Conservation (phyloP, 164 flowering plant genomes). For the Echeveria elegans region DNA sequence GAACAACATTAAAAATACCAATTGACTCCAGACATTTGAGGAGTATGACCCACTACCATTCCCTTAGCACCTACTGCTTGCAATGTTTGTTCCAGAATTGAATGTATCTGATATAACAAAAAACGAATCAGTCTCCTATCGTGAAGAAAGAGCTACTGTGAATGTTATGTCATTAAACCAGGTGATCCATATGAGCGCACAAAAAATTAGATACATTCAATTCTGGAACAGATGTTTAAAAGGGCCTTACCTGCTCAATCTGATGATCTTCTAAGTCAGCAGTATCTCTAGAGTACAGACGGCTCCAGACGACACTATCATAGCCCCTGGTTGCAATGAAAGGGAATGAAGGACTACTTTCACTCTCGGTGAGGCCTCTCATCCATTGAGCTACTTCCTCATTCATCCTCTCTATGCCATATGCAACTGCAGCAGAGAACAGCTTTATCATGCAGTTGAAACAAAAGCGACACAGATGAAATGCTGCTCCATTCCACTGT, state of each 20-base stretch:
- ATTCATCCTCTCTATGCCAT: slow-evolving; percentile 88
- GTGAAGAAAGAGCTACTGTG: background rate
- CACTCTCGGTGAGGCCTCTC: slow-evolving; percentile 43
- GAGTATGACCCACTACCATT: slow-evolving; percentile 98
- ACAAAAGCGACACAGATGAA: background rate
- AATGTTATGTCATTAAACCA: background rate
- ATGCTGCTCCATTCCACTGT: background rate
- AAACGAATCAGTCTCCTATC: background rate
- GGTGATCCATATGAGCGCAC: background rate
- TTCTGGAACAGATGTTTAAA: background rate
- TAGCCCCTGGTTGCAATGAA: slow-evolving; percentile 87
- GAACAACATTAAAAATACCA: slow-evolving; percentile 34
- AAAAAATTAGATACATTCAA: background rate
- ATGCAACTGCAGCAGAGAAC: slow-evolving; percentile 54
- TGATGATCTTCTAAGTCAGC: slow-evolving; percentile 46
- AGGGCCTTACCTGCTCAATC: slow-evolving; percentile 42
- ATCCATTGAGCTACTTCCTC: slow-evolving; percentile 80
- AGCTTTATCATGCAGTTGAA: slow-evolving; percentile 16
- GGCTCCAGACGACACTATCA: slow-evolving; percentile 97
- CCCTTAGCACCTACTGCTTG: slow-evolving; percentile 72
- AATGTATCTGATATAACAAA: slow-evolving; percentile 39
- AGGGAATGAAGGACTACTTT: slow-evolving; percentile 35
- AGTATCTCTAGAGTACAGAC: slow-evolving; percentile 71
- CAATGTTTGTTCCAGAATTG: slow-evolving; percentile 63
- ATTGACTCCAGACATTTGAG: slow-evolving; percentile 70